phyloP scores from a whole-genome alignment of 176 grass and related monocot species.

The Raddia distichophylla region DNA sequence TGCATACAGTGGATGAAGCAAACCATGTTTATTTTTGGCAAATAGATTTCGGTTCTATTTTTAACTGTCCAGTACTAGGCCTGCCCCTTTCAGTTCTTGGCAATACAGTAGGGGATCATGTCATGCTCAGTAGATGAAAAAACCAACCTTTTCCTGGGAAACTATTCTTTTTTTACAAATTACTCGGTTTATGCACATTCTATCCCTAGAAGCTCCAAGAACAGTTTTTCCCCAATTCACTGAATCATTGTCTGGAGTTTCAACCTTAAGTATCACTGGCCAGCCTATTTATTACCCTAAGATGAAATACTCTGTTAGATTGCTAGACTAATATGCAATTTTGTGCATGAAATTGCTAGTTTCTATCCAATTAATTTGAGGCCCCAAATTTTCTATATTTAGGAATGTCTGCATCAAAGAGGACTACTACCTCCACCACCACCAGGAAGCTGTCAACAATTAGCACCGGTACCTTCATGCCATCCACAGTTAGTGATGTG shows the following conservation, averaged over 20 bases:
- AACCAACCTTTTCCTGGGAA: neutral
- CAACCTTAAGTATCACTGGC: neutral
- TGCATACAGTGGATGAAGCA: too few species aligned
- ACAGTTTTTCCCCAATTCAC: neutral
- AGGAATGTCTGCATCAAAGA: conserved; percentile 73
- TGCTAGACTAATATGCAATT: neutral
- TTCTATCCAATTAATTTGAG: neutral
- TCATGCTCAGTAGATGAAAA: neutral
- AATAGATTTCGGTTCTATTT: neutral
- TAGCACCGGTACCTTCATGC: conserved; percentile 58
- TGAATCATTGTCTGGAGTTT: neutral
- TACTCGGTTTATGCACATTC: too few species aligned
- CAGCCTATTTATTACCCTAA: neutral
- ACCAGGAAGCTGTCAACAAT: conserved; percentile 56
- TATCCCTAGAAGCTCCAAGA: neutral
- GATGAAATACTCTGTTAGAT: neutral
- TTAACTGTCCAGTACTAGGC: neutral
- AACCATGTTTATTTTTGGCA: neutral
- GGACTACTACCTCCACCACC: conserved; percentile 57
- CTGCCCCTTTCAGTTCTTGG: neutral
- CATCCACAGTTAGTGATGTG: conserved; percentile 52
- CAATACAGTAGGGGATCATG: neutral
- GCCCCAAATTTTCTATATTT: conserved; percentile 1
- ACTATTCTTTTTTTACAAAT: neutral
- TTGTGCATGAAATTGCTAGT: neutral